Evolutionary conservation across 1,284 basidiomycete genomes (phyloP), one percentile per base, ranked within the genome.

Genomic region (Heterobasidion irregulare): DNA sequence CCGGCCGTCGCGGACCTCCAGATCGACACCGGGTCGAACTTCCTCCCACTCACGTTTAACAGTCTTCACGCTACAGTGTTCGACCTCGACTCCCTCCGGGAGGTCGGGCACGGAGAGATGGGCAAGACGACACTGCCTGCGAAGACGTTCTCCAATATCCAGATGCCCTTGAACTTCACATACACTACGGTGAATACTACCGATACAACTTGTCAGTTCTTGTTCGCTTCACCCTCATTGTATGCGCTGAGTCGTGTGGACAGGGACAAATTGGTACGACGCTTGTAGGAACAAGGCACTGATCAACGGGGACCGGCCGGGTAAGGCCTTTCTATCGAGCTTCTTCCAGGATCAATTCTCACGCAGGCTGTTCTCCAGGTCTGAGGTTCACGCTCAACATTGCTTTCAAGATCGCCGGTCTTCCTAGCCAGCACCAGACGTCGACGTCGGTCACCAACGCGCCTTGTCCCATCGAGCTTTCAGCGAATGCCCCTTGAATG

Each of bases 181-280:
- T 94, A 94, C 66, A 58, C 81, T n/a, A 89, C 86, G 0, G 72
- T 79, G n/a, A 94, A 95, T 66, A 76, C 79, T 50, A 82, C 84
- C 1, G 92, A 95, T 70, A 73, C 76, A 44, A 94, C 92, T 34
- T 95, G 92, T 90, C 63, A 61, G 84, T 73, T 6, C 51, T 32
- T 16, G 38, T 12, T 10, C 10, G 38, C 15, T 12, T 2, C 49
- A 35, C 46, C 46, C 16, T 46, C 9, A 36, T 49, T 33, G 50
- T 34, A 44, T 33, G 52, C 47, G 56, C 33, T 52, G 43, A 38
- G 34, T 52, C 18, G 34, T 52, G 0, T 16, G 8, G 49, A 7
- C 58, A 90, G 88, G 87, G 91, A 68, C 68, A 33, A 82, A 84
- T 59, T 88, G 89, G 81, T 91, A 94, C 69, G 75, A 86, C 59